These are phyloP conservation scores for Falciphora oryzae DNA, from an alignment of 2,329 filamentous ascomycete genomes.

Conservation along the genomic window DNA sequence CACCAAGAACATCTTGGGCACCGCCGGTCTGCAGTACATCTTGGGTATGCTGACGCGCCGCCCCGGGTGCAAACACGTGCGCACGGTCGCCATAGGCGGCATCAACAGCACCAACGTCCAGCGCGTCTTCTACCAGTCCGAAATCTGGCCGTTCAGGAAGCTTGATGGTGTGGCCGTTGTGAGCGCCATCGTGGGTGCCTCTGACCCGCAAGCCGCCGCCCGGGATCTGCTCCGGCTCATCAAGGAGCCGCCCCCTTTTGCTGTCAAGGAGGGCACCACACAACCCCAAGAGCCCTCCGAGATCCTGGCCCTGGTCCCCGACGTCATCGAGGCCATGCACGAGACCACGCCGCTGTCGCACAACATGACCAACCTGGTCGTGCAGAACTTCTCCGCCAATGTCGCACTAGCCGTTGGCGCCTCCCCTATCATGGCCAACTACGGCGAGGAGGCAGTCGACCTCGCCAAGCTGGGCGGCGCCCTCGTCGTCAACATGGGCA, in stretches of 20 bases:
- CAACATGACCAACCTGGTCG: constrained; percentile 97
- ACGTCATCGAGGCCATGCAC: constrained; percentile 56
- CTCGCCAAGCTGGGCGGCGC: constrained; percentile 71
- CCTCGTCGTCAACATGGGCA: constrained; percentile 93
- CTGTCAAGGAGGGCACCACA: constrained; percentile 11
- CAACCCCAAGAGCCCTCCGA: constrained; percentile 11
- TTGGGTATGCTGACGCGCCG: constrained; percentile 52
- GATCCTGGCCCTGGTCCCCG: constrained; percentile 25
- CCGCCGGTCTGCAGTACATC: constrained; percentile 63
- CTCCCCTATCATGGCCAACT: constrained; percentile 91
- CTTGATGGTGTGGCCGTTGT: constrained; percentile 84
- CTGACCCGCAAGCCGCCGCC: constrained; percentile 60
- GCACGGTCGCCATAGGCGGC: constrained; percentile 82
- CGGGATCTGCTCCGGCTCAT: constrained; percentile 53
- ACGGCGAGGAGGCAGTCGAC: constrained; percentile 74
- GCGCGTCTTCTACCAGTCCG: constrained; percentile 66
- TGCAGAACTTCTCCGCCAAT: constrained; percentile 92
- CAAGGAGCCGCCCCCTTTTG: constrained; percentile 28
- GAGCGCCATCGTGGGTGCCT: constrained; percentile 75
- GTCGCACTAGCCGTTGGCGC: constrained; percentile 79
- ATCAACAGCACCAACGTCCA: constrained; percentile 73
- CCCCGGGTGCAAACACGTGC: constrained; percentile 36
- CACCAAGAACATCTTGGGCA: constrained; percentile 74
- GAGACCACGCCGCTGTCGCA: constrained; percentile 69
- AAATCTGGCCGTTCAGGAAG: constrained; percentile 38